phyloP scores from a whole-genome alignment of 345 rosid genomes.

The Salix dunnii region DNA sequence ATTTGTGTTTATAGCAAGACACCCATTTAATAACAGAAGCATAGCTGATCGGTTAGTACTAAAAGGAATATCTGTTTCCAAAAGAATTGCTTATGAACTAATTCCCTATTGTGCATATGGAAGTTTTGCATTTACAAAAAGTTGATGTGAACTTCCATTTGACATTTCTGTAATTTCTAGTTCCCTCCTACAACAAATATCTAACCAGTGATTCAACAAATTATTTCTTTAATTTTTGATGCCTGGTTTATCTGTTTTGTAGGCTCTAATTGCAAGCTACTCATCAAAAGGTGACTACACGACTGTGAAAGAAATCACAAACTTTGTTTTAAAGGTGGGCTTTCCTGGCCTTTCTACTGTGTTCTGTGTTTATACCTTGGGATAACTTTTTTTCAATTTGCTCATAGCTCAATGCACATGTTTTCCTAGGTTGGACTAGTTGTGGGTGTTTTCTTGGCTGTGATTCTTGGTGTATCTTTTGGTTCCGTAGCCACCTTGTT shows the following conservation, averaged over 20 bases:
- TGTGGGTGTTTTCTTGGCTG: slow-evolving; percentile 66
- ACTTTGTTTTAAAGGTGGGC: slow-evolving; percentile 69
- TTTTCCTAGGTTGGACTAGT: slow-evolving; percentile 67
- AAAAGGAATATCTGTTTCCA: neutral
- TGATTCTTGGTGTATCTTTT: slow-evolving; percentile 63
- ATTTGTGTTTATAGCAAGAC: neutral
- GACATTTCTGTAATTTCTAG: neutral
- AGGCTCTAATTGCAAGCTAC: slow-evolving; percentile 85
- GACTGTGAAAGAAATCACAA: slow-evolving; percentile 62
- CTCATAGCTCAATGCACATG: slow-evolving; percentile 7
- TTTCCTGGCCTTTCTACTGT: slow-evolving; percentile 6
- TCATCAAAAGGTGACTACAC: slow-evolving; percentile 63
- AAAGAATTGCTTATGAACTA: neutral
- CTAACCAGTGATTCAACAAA: neutral
- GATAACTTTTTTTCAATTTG: neutral
- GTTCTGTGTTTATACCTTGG: neutral
- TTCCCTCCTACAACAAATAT: neutral
- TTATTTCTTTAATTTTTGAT: neutral
- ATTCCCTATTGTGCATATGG: neutral
- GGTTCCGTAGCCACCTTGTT: slow-evolving; percentile 65
- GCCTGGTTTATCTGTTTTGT: slow-evolving; percentile 8
- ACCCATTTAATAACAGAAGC: neutral
- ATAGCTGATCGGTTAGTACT: neutral
- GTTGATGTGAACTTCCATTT: neutral
- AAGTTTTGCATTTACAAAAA: neutral